These are phyloP conservation scores for Nakaseomyces bracarensis DNA, from an alignment of 1,139 yeast genomes.

Conservation along the genomic window DNA sequence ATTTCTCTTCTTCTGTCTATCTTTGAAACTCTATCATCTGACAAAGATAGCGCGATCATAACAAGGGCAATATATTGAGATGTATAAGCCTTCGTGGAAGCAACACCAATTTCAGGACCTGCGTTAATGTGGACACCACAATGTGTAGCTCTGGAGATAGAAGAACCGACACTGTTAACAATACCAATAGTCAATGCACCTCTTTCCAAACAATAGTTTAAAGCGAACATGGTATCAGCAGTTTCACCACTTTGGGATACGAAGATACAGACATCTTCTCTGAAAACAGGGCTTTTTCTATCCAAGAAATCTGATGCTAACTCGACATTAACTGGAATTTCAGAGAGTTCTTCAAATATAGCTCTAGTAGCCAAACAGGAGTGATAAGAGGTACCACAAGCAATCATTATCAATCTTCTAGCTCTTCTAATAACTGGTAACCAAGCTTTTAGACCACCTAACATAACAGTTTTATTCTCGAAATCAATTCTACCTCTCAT, in stretches of 20 bases:
- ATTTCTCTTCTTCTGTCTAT: constrained; percentile 72
- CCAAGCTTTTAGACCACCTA: constrained; percentile 86
- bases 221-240: constrained; percentile 95
- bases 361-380: constrained; percentile 97
- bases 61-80: constrained; percentile 96
- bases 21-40: constrained; percentile 82
- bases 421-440: constrained; percentile 88
- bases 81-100: constrained; percentile 98
- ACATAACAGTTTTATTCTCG: constrained; percentile 61
- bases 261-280: constrained; percentile 96
- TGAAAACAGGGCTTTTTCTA: constrained; percentile 88
- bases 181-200: constrained; percentile 97
- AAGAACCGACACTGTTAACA: constrained; percentile 90
- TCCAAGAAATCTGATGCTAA: constrained; percentile 96
- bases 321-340: constrained; percentile 92
- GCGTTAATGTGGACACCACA: constrained; percentile 99
- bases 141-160: constrained; percentile 90
- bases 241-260: constrained; percentile 99
- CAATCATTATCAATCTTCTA: constrained; percentile 94
- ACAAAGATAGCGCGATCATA: constrained; percentile 88
- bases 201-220: constrained; percentile 91
- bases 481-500: constrained; percentile 99
- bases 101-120: constrained; percentile 99
- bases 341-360: constrained; percentile 92
- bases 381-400: constrained; percentile 98